These are phyloP conservation scores for Beauveria sp. DNA, from an alignment of 2,329 filamentous ascomycete species.

Conservation along the genomic window DNA sequence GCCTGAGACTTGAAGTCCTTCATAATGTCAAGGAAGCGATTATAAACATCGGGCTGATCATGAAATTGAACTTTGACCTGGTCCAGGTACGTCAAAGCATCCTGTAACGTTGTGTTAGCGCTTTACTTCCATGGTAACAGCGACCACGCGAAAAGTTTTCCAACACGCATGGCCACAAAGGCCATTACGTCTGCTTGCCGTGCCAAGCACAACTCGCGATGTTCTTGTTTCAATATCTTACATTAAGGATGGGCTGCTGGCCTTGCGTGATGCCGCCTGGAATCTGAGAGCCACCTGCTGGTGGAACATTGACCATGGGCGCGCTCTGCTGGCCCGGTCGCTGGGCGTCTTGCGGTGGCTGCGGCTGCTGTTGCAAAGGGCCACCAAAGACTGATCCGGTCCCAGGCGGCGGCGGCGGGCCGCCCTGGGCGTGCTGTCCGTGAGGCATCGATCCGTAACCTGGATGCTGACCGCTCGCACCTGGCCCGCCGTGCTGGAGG, in stretches of 20 bases:
- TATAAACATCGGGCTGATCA: slow-evolving; percentile 95
- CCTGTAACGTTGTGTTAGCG: slow-evolving; percentile 27
- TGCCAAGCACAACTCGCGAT: background rate
- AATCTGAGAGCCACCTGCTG: slow-evolving; percentile 29
- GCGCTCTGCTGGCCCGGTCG: slow-evolving; percentile 36
- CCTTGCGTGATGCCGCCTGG: slow-evolving; percentile 33
- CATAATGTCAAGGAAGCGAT: slow-evolving; percentile 96
- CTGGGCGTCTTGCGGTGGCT: slow-evolving; percentile 55
- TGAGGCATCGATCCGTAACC: slow-evolving; percentile 50
- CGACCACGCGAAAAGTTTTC: background rate
- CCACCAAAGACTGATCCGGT: slow-evolving; percentile 61
- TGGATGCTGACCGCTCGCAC: slow-evolving; percentile 41
- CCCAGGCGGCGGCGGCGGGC: slow-evolving; percentile 49
- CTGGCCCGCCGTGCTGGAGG: slow-evolving; percentile 45
- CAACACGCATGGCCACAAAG: background rate
- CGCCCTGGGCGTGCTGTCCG: slow-evolving; percentile 40
- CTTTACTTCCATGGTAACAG: background rate
- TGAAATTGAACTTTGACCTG: slow-evolving; percentile 98
- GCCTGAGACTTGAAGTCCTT: slow-evolving; percentile 99
- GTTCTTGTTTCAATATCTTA: slow-evolving; percentile 24
- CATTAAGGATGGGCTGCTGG: slow-evolving; percentile 42
- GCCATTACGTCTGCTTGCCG: background rate
- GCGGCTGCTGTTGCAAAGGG: slow-evolving; percentile 58
- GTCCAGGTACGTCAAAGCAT: slow-evolving; percentile 89
- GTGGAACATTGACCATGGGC: slow-evolving; percentile 41